Evolutionary conservation across 768 basidiomycete species (phyloP).

Genomic region (Tulasnella sp.): DNA sequence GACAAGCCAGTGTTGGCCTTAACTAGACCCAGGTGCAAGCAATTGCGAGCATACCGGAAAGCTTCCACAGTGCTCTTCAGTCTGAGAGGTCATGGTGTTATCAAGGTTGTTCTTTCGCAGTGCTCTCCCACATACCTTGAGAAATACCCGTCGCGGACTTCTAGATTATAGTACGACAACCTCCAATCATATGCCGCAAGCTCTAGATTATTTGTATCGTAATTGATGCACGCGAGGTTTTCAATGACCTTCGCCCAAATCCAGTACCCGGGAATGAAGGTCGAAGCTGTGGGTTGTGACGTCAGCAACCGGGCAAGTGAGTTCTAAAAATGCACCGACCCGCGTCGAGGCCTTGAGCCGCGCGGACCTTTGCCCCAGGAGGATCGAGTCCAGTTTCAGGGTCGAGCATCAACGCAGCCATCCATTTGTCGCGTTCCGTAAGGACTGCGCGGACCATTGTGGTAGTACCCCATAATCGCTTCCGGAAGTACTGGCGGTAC

Average conservation of each 20-base stretch:
- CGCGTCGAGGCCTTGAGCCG: constrained; percentile 90
- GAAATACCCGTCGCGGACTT: constrained; percentile 89
- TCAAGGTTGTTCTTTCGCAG: background rate
- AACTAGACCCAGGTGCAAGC: background rate
- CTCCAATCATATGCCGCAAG: constrained; percentile 93
- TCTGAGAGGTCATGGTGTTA: constrained; percentile 3
- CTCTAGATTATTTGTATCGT: constrained; percentile 87
- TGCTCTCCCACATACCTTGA: constrained; percentile 57
- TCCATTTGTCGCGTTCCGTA: constrained; percentile 88
- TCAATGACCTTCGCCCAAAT: constrained; percentile 94
- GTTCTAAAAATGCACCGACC: constrained; percentile 57
- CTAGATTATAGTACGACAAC: constrained; percentile 84
- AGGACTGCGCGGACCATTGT: constrained; percentile 79
- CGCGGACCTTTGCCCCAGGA: constrained; percentile 79
- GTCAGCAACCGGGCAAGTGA: constrained; percentile 35
- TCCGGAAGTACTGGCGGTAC: constrained; percentile 88
- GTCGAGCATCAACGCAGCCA: constrained; percentile 87
- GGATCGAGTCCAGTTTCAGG: constrained; percentile 90
- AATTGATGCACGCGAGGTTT: constrained; percentile 90
- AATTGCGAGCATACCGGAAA: constrained; percentile 25
- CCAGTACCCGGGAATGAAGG: constrained; percentile 84
- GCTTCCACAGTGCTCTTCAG: constrained; percentile 34
- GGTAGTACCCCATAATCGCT: constrained; percentile 60
- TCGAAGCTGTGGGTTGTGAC: constrained; percentile 26
- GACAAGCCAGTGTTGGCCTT: background rate